phyloP scores from a whole-genome alignment of 1,284 basidiomycete species.

The Thecaphora thlaspeos region DNA sequence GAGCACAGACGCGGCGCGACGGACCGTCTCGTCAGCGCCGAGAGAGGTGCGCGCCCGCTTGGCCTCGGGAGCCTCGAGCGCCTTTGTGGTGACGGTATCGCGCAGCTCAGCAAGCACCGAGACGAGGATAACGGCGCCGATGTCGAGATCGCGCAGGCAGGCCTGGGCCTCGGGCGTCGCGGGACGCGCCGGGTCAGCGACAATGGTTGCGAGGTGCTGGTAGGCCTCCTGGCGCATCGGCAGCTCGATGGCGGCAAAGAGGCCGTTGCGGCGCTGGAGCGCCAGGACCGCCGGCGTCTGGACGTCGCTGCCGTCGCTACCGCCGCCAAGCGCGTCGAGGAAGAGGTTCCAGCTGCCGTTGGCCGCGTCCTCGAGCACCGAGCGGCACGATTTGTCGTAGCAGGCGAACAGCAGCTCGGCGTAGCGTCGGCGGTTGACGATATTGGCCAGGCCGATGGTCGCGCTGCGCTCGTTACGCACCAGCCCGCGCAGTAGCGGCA shows the following conservation, averaged over 20 bases:
- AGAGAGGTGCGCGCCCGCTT: conserved; percentile 36
- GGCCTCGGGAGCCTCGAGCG: conserved; percentile 61
- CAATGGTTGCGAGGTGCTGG: conserved; percentile 59
- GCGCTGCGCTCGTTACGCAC: conserved; percentile 6
- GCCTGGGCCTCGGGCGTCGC: conserved; percentile 26
- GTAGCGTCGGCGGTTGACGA: conserved; percentile 54
- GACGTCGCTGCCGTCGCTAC: conserved; percentile 15
- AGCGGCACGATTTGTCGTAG: conserved; percentile 62
- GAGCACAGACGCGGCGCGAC: conserved; percentile 34
- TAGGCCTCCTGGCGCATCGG: conserved; percentile 66
- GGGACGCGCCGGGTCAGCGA: conserved; percentile 30
- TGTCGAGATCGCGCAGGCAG: conserved; percentile 34
- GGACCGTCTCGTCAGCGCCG: conserved; percentile 29
- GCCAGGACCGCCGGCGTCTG: conserved; percentile 46
- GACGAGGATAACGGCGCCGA: conserved; percentile 62
- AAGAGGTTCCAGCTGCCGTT: conserved; percentile 27
- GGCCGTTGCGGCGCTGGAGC: conserved; percentile 61
- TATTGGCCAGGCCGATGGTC: conserved; percentile 9
- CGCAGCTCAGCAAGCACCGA: conserved; percentile 65
- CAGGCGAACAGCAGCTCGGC: conserved; percentile 63
- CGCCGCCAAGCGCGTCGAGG: conserved; percentile 16
- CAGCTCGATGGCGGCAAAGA: conserved; percentile 64
- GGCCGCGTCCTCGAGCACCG: conserved; percentile 64
- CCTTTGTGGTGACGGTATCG: conserved; percentile 61
- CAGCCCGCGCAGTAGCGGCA: conserved; percentile 66